Percentiles rank a stretch among this genome's conserved stretches.
Evolutionary conservation across 176 grass and related monocot genomes (phyloP).

Genomic region (Aegilops sharonensis): DNA sequence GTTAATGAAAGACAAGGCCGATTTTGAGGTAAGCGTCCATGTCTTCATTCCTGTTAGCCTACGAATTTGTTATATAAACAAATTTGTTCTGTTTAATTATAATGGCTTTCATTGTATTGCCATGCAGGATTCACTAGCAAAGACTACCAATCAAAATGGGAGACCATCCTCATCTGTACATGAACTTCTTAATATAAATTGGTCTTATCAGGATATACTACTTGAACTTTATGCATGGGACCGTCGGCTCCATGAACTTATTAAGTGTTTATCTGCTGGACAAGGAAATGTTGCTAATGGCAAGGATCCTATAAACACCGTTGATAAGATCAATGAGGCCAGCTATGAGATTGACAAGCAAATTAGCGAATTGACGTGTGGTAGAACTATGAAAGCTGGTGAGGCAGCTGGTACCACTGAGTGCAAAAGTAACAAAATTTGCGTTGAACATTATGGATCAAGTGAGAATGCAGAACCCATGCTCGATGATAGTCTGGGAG

Average conservation of each 20-base stretch:
- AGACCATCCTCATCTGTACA: slow-evolving; percentile 29
- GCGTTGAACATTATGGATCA: slow-evolving; percentile 22
- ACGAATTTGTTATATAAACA: not conserved
- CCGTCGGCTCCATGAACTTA: slow-evolving; percentile 68
- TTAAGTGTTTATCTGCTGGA: slow-evolving; percentile 39
- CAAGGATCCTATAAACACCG: slow-evolving; percentile 20
- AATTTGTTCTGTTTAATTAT: slow-evolving; percentile 37
- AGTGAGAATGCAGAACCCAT: slow-evolving; percentile 23
- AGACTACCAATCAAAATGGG: slow-evolving; percentile 43
- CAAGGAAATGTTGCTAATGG: slow-evolving; percentile 35
- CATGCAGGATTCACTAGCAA: slow-evolving; percentile 54
- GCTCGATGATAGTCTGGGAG: slow-evolving; percentile 27
- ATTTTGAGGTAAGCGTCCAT: slow-evolving; percentile 64
- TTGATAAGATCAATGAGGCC: slow-evolving; percentile 14
- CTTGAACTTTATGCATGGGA: slow-evolving; percentile 90
- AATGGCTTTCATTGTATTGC: slow-evolving; percentile 14
- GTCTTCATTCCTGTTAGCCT: slow-evolving; percentile 18
- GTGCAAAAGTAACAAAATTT: slow-evolving; percentile 8
- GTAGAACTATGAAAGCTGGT: not conserved
- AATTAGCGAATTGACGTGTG: slow-evolving; percentile 5
- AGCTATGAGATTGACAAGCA: slow-evolving; percentile 28
- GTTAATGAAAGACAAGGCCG: slow-evolving; percentile 60
- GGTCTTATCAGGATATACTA: slow-evolving; percentile 83
- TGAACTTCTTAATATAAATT: slow-evolving; percentile 75
- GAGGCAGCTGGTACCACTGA: not conserved